Percentiles rank a stretch among this genome's conserved stretches.
phyloP scores from a whole-genome alignment of 805 yeast genomes.

The Metschnikowia borealis region DNA sequence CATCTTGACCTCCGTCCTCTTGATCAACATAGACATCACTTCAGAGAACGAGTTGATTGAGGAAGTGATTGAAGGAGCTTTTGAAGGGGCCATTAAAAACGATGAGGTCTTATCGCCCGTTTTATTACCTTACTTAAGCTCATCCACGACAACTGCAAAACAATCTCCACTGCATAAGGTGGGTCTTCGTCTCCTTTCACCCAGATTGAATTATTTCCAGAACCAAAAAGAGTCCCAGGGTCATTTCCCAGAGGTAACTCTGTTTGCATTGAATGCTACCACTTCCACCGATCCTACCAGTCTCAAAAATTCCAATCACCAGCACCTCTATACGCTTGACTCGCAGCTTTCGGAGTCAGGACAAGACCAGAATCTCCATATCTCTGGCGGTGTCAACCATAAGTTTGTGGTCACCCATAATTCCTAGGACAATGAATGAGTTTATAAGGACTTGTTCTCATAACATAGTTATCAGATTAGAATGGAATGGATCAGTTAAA shows the following conservation, averaged over 20 bases:
- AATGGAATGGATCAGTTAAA: too few relatives aligned
- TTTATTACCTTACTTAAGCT: conserved; percentile 40
- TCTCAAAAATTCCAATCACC: conserved; percentile 11
- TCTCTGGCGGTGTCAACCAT: conserved; percentile 19
- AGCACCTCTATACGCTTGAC: conserved; percentile 13
- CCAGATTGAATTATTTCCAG: conserved; percentile 18
- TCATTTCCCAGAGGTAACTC: conserved; percentile 4
- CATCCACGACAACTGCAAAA: conserved; percentile 8
- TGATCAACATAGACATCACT: conserved; percentile 41
- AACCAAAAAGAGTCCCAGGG: conserved; percentile 6
- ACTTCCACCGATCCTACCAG: conserved; percentile 2
- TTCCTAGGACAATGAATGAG: too few relatives aligned
- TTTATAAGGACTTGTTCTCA: too few relatives aligned
- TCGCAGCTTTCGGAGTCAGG: neutral
- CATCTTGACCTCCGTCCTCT: conserved; percentile 43
- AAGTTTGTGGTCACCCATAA: conserved; percentile 7
- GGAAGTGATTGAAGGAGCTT: conserved; percentile 44
- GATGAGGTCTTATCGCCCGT: conserved; percentile 47
- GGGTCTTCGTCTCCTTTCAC: conserved; percentile 16
- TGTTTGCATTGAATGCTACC: conserved; percentile 3
- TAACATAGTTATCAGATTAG: too few relatives aligned
- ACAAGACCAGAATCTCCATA: conserved; percentile 5
- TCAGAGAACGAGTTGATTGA: conserved; percentile 44
- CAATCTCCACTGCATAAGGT: conserved; percentile 7
- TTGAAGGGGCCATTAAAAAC: conserved; percentile 44